Percentiles rank a stretch among this genome's conserved stretches.
phyloP scores from a whole-genome alignment of 2,329 filamentous ascomycete species.

The Colletotrichum godetiae region DNA sequence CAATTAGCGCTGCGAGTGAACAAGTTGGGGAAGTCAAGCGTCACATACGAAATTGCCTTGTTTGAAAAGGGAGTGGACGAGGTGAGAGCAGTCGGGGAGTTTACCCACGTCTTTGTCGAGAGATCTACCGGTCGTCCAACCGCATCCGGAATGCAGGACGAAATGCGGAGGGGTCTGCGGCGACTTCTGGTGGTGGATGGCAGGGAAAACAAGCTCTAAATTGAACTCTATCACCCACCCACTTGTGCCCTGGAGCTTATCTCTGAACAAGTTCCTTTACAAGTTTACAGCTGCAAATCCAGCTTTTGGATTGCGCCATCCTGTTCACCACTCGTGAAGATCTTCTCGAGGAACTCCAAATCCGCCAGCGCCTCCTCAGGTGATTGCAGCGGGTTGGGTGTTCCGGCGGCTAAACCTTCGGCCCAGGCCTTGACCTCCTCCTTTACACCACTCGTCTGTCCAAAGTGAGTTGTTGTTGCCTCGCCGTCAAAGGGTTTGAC shows the following conservation, averaged over 20 bases:
- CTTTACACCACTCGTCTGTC: constrained; percentile 64
- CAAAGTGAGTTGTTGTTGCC: constrained; percentile 52
- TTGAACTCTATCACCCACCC: constrained; percentile 29
- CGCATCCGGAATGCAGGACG: constrained; percentile 70
- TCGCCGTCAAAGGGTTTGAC: constrained; percentile 49
- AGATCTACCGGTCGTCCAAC: constrained; percentile 76
- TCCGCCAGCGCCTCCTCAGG: constrained; percentile 70
- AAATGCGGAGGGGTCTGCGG: constrained; percentile 69
- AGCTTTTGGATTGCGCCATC: constrained; percentile 53
- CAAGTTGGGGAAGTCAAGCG: constrained; percentile 86
- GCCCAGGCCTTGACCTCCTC: constrained; percentile 73
- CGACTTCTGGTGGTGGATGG: constrained; percentile 51
- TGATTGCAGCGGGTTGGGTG: constrained; percentile 61
- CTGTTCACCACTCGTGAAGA: constrained; percentile 59
- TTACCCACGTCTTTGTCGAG: constrained; percentile 91
- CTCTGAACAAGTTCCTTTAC: not conserved
- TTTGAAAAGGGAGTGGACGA: constrained; percentile 80
- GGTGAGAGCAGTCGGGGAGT: constrained; percentile 87
- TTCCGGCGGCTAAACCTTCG: constrained; percentile 59
- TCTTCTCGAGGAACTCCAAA: constrained; percentile 67
- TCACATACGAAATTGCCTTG: constrained; percentile 89
- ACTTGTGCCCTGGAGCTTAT: constrained; percentile 4
- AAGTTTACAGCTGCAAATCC: constrained; percentile 46
- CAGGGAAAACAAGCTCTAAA: constrained; percentile 32
- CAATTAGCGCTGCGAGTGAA: constrained; percentile 86